Evolutionary conservation across 345 rosid species (phyloP), one percentile per base, ranked within the genome.

Genomic region (Euphorbia peplus): DNA sequence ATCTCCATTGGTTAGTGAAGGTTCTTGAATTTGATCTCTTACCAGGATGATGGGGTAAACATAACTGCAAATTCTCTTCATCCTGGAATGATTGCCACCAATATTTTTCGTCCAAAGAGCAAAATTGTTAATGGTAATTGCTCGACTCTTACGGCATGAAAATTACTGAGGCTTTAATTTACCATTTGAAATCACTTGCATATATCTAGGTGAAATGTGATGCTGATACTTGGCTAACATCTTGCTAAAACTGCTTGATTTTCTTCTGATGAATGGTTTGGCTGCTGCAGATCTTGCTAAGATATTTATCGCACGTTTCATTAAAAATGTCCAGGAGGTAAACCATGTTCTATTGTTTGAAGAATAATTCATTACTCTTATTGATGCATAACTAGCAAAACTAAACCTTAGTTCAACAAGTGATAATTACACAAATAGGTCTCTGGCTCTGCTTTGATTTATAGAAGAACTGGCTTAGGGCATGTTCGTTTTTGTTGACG

Each of bases 31-130:
- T 39, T 52, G 32, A 25, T 56, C 18, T 24, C 15, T 28, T 39
- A 22, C 41, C 81, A 85, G 96, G 91, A 83, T 47, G 96, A 85
- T 32, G 83, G 77, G 62, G 85, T 30, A 9, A 75, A 83, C 58
- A 67, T 88, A 51, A 86, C 90, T 29, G 84, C 86, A n/a, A 90
- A 88, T 32, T 86, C 92, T 28, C 68, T 90, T 79, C 93, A 90
- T 78, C 93, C 90, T 5, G 93, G 96, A 57, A 74, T 72, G 18
- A 75, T 90, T 39, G 74, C 78, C 51, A 88, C 93, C 66, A 88
- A 87, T 68, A 77, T 84, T 46, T 57, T 81, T 22, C 82, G 83
- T 47, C 71, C 82, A 63, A 66, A 54, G 48, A 68, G 70, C 39
- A 25, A 39, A 39, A 39, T 80, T 66, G 7, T 81, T 46, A 74